Conservation (phyloP, 306 rosid genomes). For the Styphnolobium japonicum region DNA sequence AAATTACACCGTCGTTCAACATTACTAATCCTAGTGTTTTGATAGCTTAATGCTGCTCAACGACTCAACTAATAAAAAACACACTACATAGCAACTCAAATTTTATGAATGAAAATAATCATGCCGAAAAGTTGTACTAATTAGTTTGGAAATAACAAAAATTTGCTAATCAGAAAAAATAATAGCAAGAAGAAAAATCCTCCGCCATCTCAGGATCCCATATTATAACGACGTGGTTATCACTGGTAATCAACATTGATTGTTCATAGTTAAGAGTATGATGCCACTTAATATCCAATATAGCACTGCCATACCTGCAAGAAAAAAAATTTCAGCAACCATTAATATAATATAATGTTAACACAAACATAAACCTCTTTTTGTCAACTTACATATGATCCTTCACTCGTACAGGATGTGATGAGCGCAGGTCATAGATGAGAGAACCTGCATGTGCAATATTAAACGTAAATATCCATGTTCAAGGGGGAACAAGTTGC, state of each 20-base stretch:
- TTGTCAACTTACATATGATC: constrained; percentile 81
- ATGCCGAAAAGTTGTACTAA: background rate
- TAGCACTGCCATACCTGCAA: constrained; percentile 85
- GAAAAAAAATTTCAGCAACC: constrained; percentile 31
- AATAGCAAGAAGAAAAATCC: background rate
- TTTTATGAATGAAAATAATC: background rate
- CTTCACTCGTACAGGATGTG: constrained; percentile 64
- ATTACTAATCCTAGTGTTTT: too few relatives aligned
- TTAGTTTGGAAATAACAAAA: background rate
- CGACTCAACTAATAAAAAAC: background rate
- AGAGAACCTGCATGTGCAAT: constrained; percentile 67
- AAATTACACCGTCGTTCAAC: background rate
- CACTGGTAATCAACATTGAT: constrained; percentile 77
- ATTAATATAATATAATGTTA: background rate
- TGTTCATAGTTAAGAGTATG: constrained; percentile 66
- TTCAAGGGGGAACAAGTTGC: background rate
- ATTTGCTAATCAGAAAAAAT: constrained; percentile 17
- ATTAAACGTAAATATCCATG: constrained; percentile 14
- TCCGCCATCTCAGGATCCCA: constrained; percentile 88
- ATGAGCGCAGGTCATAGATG: constrained; percentile 84
- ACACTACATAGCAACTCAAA: background rate
- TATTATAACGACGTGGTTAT: constrained; percentile 75
- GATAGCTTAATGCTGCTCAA: background rate
- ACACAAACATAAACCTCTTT: background rate
- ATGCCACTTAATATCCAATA: constrained; percentile 96